Evolutionary conservation across 305 asterid genomes (phyloP).

Genomic region (Salvia sclarea): DNA sequence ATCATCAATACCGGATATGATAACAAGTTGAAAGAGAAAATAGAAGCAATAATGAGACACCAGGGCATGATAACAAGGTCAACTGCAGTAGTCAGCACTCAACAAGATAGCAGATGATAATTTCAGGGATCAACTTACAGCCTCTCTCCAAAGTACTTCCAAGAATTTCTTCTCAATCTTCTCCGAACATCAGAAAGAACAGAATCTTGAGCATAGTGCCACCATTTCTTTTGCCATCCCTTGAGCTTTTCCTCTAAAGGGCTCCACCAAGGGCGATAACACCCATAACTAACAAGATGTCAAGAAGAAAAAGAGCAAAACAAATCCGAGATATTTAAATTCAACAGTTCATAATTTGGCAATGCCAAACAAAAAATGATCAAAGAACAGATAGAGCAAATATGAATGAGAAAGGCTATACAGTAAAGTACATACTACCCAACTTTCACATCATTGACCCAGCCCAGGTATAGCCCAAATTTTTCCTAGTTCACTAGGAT

Average conservation of each 20-base stretch:
- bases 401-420: neutral
- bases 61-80: constrained; percentile 3
- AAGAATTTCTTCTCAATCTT: constrained; percentile 82
- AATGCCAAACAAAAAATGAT: constrained; percentile 23
- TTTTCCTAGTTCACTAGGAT: neutral
- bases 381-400: constrained; percentile 1
- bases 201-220: constrained; percentile 92
- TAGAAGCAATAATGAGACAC: neutral
- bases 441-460: neutral
- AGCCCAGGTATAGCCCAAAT: neutral
- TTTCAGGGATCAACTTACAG: constrained; percentile 62
- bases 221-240: constrained; percentile 97
- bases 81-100: constrained; percentile 25
- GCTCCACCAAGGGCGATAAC: constrained; percentile 92
- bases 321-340: constrained; percentile 25
- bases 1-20: constrained; percentile 16
- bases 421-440: neutral
- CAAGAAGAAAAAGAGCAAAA: constrained; percentile 31
- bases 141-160: constrained; percentile 92
- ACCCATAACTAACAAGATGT: constrained; percentile 78
- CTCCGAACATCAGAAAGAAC: constrained; percentile 82
- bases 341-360: constrained; percentile 21
- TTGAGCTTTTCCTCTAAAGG: constrained; percentile 66
- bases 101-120: constrained; percentile 23
- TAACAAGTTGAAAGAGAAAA: constrained; percentile 5